Conservation (phyloP, 371 early-diverging fungal species). For the Mucor velutinosus region DNA sequence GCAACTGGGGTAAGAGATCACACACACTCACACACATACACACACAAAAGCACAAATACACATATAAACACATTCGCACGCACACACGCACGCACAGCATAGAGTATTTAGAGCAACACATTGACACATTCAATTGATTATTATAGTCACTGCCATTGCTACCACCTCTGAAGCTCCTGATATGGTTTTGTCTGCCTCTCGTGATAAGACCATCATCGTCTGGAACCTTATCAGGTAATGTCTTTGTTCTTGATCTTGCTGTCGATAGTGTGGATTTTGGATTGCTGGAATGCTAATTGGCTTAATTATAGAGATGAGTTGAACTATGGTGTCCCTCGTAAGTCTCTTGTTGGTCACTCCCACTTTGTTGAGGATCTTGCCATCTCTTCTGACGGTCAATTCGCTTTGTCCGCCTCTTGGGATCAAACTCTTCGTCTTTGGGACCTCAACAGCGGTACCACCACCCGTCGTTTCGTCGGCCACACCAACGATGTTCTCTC, state of each 20-base stretch:
- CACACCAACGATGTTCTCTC: slow-evolving; percentile 97
- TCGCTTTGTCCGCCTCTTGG: slow-evolving; percentile 97
- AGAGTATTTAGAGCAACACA: background rate
- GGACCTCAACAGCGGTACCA: slow-evolving; percentile 93
- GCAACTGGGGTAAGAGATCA: slow-evolving; percentile 39
- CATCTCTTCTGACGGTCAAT: slow-evolving; percentile 97
- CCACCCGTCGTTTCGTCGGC: slow-evolving; percentile 95
- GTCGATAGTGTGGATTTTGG: too few species aligned
- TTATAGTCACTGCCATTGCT: slow-evolving; percentile 88
- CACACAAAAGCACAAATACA: too few species aligned
- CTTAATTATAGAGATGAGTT: slow-evolving; percentile 77
- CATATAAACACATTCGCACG: too few species aligned
- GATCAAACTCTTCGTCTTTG: slow-evolving; percentile 98
- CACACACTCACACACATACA: too few species aligned
- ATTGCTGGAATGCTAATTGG: background rate
- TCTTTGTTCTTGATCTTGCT: background rate
- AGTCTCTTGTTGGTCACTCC: slow-evolving; percentile 94
- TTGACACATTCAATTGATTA: background rate
- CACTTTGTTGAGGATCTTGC: slow-evolving; percentile 97
- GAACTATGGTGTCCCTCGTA: slow-evolving; percentile 91
- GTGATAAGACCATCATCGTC: slow-evolving; percentile 97
- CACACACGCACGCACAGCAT: too few species aligned
- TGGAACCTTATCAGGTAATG: slow-evolving; percentile 85
- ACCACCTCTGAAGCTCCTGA: slow-evolving; percentile 93
- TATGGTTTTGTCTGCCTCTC: slow-evolving; percentile 91